A percentile compares a stretch with the other conserved stretches of the same genome.
phyloP scores from a whole-genome alignment of 495 filamentous ascomycete species.

The Neurospora sp. region DNA sequence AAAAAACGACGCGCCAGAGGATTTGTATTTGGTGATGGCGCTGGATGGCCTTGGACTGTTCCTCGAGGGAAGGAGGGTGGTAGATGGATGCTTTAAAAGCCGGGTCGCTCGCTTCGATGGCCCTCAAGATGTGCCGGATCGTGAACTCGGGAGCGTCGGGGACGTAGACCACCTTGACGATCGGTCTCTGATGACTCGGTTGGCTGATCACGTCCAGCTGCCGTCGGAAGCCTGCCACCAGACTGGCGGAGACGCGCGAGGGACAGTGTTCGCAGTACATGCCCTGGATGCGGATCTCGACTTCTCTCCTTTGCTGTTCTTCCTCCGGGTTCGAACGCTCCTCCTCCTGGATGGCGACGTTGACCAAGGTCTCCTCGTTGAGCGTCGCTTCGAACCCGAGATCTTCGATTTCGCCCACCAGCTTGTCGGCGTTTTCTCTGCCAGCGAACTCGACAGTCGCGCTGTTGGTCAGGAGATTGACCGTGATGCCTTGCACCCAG shows the following conservation, averaged over 20 bases:
- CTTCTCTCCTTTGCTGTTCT: slow-evolving; percentile 39
- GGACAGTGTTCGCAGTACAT: slow-evolving; percentile 88
- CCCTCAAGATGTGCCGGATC: slow-evolving; percentile 59
- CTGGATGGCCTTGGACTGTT: slow-evolving; percentile 66
- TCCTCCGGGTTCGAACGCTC: slow-evolving; percentile 7
- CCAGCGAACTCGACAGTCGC: slow-evolving; percentile 52
- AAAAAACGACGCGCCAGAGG: slow-evolving; percentile 55
- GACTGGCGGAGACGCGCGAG: slow-evolving; percentile 37
- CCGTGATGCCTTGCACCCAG: slow-evolving; percentile 52
- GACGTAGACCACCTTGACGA: slow-evolving; percentile 60
- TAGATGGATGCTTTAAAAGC: slow-evolving; percentile 59
- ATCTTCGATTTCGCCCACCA: slow-evolving; percentile 66
- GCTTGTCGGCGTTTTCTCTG: slow-evolving; percentile 35
- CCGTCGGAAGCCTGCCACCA: slow-evolving; percentile 20
- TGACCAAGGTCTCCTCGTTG: slow-evolving; percentile 30
- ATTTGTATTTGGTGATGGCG: slow-evolving; percentile 51
- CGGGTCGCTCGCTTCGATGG: slow-evolving; percentile 54
- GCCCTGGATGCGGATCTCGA: slow-evolving; percentile 63
- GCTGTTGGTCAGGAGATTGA: slow-evolving; percentile 68
- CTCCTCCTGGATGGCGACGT: slow-evolving; percentile 3
- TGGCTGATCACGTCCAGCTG: slow-evolving; percentile 37
- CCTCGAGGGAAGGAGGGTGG: slow-evolving; percentile 77
- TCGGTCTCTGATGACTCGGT: slow-evolving; percentile 43
- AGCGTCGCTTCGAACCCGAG: slow-evolving; percentile 67
- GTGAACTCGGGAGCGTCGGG: slow-evolving; percentile 63